These are phyloP conservation scores for Pichia nakasei DNA, from an alignment of 805 yeast species.

Conservation along the genomic window DNA sequence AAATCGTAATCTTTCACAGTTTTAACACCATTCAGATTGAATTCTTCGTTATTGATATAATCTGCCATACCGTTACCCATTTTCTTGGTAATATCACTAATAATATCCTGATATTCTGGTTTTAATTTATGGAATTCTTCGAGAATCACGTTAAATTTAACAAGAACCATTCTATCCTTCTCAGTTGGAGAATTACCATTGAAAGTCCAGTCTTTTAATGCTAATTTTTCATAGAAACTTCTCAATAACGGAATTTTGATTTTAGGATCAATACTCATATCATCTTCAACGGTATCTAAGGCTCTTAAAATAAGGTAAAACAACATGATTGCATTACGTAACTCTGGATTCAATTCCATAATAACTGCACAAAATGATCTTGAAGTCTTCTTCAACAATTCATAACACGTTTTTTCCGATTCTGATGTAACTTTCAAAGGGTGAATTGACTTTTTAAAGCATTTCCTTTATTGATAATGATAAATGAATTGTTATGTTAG, in stretches of 20 bases:
- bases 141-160: conserved; percentile 66
- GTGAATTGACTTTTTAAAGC: conserved; percentile 42
- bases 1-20: conserved; percentile 77
- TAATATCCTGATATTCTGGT: conserved; percentile 68
- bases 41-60: conserved; percentile 68
- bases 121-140: conserved; percentile 64
- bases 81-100: conserved; percentile 64
- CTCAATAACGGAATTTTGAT: conserved; percentile 70
- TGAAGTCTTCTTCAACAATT: conserved; percentile 60
- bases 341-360: conserved; percentile 81
- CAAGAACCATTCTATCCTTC: conserved; percentile 71
- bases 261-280: conserved; percentile 71
- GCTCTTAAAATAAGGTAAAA: conserved; percentile 86
- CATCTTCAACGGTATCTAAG: conserved; percentile 93
- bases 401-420: conserved; percentile 56
- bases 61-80: conserved; percentile 99
- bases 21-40: conserved; percentile 68
- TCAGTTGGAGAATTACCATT: conserved; percentile 67
- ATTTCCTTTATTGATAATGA: conserved; percentile 23
- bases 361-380: conserved; percentile 94
- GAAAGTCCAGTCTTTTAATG: conserved; percentile 70
- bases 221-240: conserved; percentile 54
- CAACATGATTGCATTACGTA: conserved; percentile 70
- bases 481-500: not conserved
- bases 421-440: conserved; percentile 37